phyloP scores from a whole-genome alignment of 495 filamentous ascomycete genomes.

The Penicillium longicatenatum region DNA sequence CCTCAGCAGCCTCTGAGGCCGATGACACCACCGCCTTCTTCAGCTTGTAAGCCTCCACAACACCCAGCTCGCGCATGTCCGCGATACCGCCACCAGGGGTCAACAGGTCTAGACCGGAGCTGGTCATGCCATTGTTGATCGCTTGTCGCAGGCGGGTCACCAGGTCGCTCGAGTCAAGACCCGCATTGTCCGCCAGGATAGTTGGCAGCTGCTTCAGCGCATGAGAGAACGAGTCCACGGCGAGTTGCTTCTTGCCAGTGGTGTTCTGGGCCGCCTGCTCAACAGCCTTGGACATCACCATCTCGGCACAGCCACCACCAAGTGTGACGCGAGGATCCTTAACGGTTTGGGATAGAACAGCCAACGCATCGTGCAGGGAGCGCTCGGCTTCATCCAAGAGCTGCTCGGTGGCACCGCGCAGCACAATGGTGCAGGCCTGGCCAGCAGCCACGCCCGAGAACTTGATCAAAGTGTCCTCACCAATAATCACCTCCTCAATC shows the following conservation, averaged over 20 bases:
- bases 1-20: constrained; percentile 94
- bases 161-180: constrained; percentile 90
- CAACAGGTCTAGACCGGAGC: constrained; percentile 84
- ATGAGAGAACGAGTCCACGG: constrained; percentile 84
- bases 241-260: constrained; percentile 93
- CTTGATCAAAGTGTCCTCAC: constrained; percentile 94
- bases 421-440: constrained; percentile 93
- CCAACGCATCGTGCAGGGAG: constrained; percentile 92
- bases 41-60: constrained; percentile 98
- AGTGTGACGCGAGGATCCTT: constrained; percentile 92
- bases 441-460: constrained; percentile 96
- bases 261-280: constrained; percentile 92
- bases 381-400: constrained; percentile 96
- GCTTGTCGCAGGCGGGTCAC: constrained; percentile 89
- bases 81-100: constrained; percentile 90
- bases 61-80: constrained; percentile 94
- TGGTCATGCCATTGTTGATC: constrained; percentile 91
- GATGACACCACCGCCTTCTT: constrained; percentile 96
- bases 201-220: constrained; percentile 93
- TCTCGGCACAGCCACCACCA: constrained; percentile 95
- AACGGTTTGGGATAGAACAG: constrained; percentile 95
- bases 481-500: constrained; percentile 97
- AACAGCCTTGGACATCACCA: constrained; percentile 98
- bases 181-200: constrained; percentile 96
- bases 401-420: constrained; percentile 95